These are phyloP conservation scores for Colletotrichum limetticola DNA, from an alignment of 2,329 filamentous ascomycete genomes.

Conservation along the genomic window DNA sequence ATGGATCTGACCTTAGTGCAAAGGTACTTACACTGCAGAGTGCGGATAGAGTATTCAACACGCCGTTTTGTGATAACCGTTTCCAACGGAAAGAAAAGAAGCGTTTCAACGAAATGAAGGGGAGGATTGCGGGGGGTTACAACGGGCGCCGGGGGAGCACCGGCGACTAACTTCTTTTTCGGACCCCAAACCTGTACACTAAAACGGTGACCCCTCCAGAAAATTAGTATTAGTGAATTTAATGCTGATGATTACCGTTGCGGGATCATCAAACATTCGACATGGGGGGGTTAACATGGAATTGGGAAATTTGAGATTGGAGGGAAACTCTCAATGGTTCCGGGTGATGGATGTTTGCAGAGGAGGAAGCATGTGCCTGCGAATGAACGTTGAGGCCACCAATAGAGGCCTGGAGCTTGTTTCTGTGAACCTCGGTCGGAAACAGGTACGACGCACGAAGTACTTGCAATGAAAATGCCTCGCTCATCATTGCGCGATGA, in stretches of 20 bases:
- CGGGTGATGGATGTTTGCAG: too few relatives aligned
- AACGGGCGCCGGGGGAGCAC: not conserved
- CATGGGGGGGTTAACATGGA: not conserved
- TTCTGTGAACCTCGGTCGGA: not conserved
- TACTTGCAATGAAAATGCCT: not conserved
- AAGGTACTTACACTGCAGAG: too few relatives aligned
- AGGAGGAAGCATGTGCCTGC: not conserved
- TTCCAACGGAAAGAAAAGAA: not conserved
- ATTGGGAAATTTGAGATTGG: not conserved
- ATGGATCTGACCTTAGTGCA: not conserved
- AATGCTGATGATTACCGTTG: not conserved
- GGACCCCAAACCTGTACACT: not conserved
- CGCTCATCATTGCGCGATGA: not conserved
- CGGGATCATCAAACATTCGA: slow-evolving; percentile 13
- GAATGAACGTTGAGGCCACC: not conserved
- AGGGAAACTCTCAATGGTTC: not conserved
- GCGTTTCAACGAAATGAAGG: not conserved
- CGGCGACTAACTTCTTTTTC: not conserved
- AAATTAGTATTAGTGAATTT: not conserved
- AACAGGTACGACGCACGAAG: not conserved
- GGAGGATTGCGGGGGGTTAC: not conserved
- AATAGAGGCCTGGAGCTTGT: not conserved
- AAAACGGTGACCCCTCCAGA: too few relatives aligned
- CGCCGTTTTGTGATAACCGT: not conserved
- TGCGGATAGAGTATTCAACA: too few relatives aligned